Percentiles rank a stretch among this genome's conserved stretches.
phyloP scores from a whole-genome alignment of 768 basidiomycete genomes.

The Suillus americanus region DNA sequence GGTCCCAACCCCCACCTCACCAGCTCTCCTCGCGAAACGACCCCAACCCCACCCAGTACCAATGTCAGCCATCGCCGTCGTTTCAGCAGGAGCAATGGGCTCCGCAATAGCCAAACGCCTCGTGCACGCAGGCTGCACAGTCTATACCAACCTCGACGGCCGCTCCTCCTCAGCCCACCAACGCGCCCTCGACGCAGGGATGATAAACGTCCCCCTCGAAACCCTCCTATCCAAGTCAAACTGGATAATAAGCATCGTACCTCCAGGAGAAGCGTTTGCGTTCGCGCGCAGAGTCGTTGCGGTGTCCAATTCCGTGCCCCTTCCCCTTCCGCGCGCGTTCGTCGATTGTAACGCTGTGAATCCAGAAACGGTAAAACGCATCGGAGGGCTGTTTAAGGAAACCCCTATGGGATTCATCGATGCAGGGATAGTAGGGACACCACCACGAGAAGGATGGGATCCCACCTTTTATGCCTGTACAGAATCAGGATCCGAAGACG shows the following conservation, averaged over 20 bases:
- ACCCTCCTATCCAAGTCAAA: conserved; percentile 32
- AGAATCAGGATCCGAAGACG: conserved; percentile 18
- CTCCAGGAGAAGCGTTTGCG: conserved; percentile 46
- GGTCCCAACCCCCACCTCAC: background rate
- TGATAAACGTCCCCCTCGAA: conserved; percentile 37
- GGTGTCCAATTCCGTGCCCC: background rate
- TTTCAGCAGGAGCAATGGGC: conserved; percentile 62
- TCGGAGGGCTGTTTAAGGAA: conserved; percentile 40
- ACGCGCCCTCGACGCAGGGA: conserved; percentile 50
- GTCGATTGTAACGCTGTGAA: conserved; percentile 61
- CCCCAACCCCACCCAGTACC: no score
- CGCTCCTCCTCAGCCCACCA: conserved; percentile 46
- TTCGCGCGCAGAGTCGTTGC: conserved; percentile 29
- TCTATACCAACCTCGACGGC: conserved; percentile 51
- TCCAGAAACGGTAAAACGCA: conserved; percentile 44
- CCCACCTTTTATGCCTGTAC: conserved; percentile 55
- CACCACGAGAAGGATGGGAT: conserved; percentile 45
- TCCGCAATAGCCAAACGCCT: conserved; percentile 47
- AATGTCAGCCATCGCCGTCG: conserved; percentile 40
- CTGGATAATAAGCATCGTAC: conserved; percentile 53
- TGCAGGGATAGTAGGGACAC: conserved; percentile 55
- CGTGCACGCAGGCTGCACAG: conserved; percentile 42
- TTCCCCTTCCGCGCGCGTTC: conserved; percentile 30
- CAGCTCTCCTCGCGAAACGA: no score
- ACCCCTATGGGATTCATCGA: conserved; percentile 44